phyloP scores from a whole-genome alignment of 305 asterid genomes.

The Fraxinus platypoda region DNA sequence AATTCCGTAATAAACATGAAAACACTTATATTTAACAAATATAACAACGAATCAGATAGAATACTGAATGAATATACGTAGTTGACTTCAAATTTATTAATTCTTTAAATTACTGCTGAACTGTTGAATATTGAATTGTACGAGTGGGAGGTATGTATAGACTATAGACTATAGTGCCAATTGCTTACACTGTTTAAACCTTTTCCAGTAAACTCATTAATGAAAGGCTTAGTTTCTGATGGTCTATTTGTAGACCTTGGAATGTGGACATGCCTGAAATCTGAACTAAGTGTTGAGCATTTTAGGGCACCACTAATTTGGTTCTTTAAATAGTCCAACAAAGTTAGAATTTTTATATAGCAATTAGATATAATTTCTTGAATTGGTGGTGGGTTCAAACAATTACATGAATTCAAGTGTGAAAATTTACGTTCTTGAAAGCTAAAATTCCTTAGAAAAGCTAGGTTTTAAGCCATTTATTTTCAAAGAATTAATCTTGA shows the following conservation, averaged over 20 bases:
- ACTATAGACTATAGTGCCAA: too few species aligned
- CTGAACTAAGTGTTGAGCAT: neutral
- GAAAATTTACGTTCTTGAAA: neutral
- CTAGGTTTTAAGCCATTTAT: neutral
- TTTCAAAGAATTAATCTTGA: neutral
- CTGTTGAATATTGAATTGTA: neutral
- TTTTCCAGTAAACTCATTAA: neutral
- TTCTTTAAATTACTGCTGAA: neutral
- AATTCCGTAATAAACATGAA: neutral
- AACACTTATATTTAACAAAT: too few species aligned
- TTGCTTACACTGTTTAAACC: neutral
- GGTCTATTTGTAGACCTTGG: neutral
- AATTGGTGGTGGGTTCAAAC: neutral
- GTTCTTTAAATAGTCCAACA: neutral
- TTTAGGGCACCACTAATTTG: neutral
- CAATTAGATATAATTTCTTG: neutral
- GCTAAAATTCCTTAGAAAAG: neutral
- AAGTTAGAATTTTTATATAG: neutral
- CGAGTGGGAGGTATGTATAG: neutral
- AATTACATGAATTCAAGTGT: neutral
- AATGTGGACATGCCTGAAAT: neutral
- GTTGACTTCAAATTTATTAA: neutral
- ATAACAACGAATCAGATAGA: too few species aligned
- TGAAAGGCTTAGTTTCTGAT: neutral
- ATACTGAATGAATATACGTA: neutral